Percentiles rank a stretch among this genome's conserved stretches.
These are phyloP conservation scores for Lactifluus subvellereus DNA, from an alignment of 768 basidiomycete species.

Conservation along the genomic window DNA sequence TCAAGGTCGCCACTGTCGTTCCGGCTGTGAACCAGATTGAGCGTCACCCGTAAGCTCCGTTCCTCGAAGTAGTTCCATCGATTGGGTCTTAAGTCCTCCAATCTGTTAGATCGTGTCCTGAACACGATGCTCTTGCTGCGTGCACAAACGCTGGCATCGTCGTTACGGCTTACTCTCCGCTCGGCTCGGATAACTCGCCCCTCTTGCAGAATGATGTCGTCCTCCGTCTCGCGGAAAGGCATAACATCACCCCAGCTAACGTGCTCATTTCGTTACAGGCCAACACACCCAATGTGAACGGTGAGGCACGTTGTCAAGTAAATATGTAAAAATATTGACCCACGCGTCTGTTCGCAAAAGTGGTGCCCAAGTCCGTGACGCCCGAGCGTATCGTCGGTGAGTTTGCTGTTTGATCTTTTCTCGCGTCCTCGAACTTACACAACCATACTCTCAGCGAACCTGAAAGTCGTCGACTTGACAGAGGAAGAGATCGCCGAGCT, in stretches of 20 bases:
- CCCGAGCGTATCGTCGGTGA: conserved; percentile 52
- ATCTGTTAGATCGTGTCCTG: conserved; percentile 48
- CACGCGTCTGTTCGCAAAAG: conserved; percentile 30
- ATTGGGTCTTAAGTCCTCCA: neutral
- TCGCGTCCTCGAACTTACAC: neutral
- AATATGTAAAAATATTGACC: conserved; percentile 22
- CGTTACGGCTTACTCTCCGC: conserved; percentile 73
- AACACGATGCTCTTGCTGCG: conserved; percentile 57
- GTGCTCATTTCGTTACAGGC: conserved; percentile 70
- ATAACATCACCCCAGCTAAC: conserved; percentile 55
- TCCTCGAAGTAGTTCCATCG: too few species aligned
- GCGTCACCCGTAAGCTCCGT: conserved; percentile 54
- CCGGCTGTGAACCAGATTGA: conserved; percentile 82
- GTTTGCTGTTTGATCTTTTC: conserved; percentile 22
- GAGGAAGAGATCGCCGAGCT: conserved; percentile 57
- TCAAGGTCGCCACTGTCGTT: conserved; percentile 47
- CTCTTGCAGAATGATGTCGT: conserved; percentile 57
- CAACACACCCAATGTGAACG: conserved; percentile 53
- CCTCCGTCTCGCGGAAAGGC: conserved; percentile 53
- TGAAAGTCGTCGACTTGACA: conserved; percentile 53
- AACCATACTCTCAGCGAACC: conserved; percentile 41
- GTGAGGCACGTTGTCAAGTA: conserved; percentile 28
- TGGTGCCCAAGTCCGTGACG: conserved; percentile 75
- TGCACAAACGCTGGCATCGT: conserved; percentile 61
- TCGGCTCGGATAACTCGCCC: conserved; percentile 67